Base-by-base conservation (phyloP, 768 basidiomycete genomes). In the Tulasnella sp. region DNA sequence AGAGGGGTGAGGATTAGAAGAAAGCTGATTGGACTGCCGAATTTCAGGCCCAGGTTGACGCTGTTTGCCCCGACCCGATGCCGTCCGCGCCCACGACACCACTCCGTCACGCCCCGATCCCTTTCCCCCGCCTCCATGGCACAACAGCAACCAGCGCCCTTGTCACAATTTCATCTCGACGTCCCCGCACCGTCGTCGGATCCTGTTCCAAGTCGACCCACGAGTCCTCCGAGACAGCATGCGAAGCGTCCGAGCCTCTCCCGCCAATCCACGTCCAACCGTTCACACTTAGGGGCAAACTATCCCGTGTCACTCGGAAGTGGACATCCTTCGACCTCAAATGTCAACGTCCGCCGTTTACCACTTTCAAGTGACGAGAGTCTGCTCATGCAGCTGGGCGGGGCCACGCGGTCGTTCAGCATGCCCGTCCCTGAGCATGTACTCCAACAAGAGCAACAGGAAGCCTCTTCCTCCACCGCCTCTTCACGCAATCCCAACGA, bases 331-430 rank as follows among this genome's bases (percentile, higher is more conserved):
- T 69, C 64, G 6, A 31, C 64, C 28, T 69, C 64, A 24, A 69
- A 69, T 28, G 64, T 69, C 9, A 69, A 69, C 34, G 64, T 69
- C 64, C 64, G 64, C 37, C 64, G 64, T 34, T 69, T 69, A 42
- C 41, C 74, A 24, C 28, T 75, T 44, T 22, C 74, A 75, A 75
- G 74, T 48, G 41, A 75, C 40, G 74, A 75, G 46, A 75, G 74
- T 28, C 22, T 75, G 24, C 7, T 75, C 16, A 24, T 69, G 31
- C 64, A 69, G 64, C 34, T 69, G 46, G 74, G 74, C 74, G 74
- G 74, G 18, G 41, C 74, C 46, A 42, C 74, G 74, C 74, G 74
- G 11, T 75, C 74, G 40, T 75, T 75, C 74, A 75, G 74, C 74
- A 75, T 75, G 74, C 74, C 74, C 40, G 74, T 75, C 46, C 74